phyloP scores from a whole-genome alignment of 2,329 filamentous ascomycete species.

The Phyllosticta paracitricarpa region DNA sequence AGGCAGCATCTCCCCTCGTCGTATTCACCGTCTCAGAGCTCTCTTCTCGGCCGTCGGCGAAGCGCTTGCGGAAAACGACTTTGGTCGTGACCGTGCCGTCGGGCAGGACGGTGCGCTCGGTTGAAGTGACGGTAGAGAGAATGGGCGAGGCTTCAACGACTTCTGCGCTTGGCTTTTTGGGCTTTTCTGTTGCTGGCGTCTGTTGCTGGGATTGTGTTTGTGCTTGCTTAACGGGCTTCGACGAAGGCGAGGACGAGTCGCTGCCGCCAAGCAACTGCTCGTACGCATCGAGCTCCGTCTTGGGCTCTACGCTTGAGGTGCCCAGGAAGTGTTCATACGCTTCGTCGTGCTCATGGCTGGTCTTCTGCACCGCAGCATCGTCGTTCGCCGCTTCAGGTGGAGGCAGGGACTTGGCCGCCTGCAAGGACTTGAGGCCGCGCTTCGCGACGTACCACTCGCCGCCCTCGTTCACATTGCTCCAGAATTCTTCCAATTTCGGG shows the following conservation, averaged over 20 bases:
- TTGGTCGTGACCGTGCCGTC: constrained; percentile 51
- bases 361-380: not conserved
- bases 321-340: constrained; percentile 40
- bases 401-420: not conserved
- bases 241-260: not conserved
- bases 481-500: constrained; percentile 19
- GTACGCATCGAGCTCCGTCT: constrained; percentile 45
- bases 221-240: not conserved
- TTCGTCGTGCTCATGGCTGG: not conserved
- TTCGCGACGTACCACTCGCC: constrained; percentile 5
- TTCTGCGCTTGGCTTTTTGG: constrained; percentile 18
- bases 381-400: not conserved
- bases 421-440: not conserved
- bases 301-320: constrained; percentile 1
- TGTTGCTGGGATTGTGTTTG: constrained; percentile 10
- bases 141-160: constrained; percentile 22
- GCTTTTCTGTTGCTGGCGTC: not conserved
- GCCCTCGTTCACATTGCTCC: constrained; percentile 1
- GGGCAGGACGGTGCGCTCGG: constrained; percentile 42
- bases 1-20: constrained; percentile 2
- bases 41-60: constrained; percentile 51
- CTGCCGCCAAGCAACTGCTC: constrained; percentile 36
- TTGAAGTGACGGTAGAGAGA: constrained; percentile 48
- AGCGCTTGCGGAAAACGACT: constrained; percentile 47
- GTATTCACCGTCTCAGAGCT: constrained; percentile 45